These are phyloP conservation scores for Hypoxylon sp. DNA, from an alignment of 2,329 filamentous ascomycete species.

Conservation along the genomic window DNA sequence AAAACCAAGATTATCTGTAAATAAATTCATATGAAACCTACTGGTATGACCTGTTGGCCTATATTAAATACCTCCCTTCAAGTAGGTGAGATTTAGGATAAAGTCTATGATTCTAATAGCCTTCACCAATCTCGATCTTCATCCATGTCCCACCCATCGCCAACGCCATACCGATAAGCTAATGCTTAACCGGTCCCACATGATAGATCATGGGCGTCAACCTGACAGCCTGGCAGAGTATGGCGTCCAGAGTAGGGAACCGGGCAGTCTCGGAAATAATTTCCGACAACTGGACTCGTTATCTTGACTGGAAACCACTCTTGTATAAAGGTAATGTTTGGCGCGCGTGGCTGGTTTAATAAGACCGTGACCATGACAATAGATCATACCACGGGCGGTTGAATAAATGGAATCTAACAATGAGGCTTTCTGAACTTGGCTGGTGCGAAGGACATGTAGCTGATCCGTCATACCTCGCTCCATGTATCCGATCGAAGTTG, in stretches of 20 bases:
- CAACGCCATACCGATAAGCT: background rate
- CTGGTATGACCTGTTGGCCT: background rate
- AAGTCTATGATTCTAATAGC: background rate
- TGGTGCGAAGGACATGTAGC: background rate
- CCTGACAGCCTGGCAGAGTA: background rate
- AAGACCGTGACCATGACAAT: background rate
- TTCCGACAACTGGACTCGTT: background rate
- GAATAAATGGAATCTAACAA: constrained; percentile 2
- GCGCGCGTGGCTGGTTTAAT: background rate
- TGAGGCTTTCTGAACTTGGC: background rate
- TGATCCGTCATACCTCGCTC: constrained; percentile 14
- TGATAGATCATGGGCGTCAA: background rate
- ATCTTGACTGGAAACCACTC: background rate
- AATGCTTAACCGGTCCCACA: background rate
- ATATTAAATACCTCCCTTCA: too few relatives aligned
- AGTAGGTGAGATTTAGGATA: background rate
- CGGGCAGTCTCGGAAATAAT: background rate
- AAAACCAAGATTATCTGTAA: background rate
- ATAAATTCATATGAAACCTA: background rate
- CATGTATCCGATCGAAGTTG: background rate
- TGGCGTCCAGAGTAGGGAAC: background rate
- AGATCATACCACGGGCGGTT: background rate
- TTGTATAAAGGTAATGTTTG: background rate
- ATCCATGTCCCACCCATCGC: background rate
- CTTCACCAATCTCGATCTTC: background rate